Evolutionary conservation across 2,329 filamentous ascomycete species (phyloP), one percentile per base, ranked within the genome.

Genomic region (Botryotinia calthae): DNA sequence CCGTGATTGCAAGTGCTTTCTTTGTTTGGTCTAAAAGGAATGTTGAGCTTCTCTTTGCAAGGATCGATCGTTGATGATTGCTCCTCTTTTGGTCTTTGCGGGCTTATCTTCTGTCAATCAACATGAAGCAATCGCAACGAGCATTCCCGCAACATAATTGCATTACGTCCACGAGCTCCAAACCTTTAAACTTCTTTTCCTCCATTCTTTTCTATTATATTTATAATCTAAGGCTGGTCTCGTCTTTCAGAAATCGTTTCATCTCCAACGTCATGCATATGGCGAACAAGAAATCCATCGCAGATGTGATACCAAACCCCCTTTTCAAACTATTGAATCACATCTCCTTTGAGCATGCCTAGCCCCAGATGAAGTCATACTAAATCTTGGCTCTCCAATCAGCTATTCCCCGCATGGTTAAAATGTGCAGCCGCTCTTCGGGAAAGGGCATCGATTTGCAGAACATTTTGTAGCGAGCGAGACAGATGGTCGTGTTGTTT

Each of bases 1-100:
- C 48, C 9, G 34, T 67, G 48, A 66, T n/a, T 54, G 46, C 46
- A 66, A 68, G 65, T 44, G 65, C 65, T 56, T 44, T 31, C n/a
- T 56, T 68, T 44, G 4, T 67, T 42, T 10, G 6, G 25, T 3
- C 4, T 16, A 6, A 16, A 67, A 31, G 37, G 14, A 56, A 67
- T 22, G 10, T 67, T 40, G 20, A 5, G 2, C 40, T 67, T 14
- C 25, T 31, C 28, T 31, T 28, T 37, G 9, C 12, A 56, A 22
- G 10, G 31, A 25, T 31, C 37, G 1, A 42, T 31, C 9, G n/a
- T 42, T 20, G 14, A 56, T 22, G n/a, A 14, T 5, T 28, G 22
- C 25, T 14, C 46, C 16, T 66, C 14, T 40, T 20, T 37, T 37
- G 28, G 20, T 18, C 18, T 25, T 20, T 31, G 37, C 40, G 25